Conservation (phyloP, 345 rosid genomes). For the Acer campestre region DNA sequence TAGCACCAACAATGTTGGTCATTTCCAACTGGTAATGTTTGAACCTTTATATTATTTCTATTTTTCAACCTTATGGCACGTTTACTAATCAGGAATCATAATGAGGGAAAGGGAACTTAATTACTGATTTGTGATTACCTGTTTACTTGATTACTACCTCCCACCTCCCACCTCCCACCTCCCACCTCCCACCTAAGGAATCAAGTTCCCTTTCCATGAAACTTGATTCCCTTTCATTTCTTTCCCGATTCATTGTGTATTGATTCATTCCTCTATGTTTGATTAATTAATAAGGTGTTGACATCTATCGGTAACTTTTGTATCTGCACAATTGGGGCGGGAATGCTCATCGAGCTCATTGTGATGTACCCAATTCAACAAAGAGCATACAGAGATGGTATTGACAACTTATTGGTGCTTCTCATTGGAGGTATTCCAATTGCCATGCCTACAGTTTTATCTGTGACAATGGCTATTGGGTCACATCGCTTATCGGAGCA, state of each 20-base stretch:
- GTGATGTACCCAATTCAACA: conserved; percentile 80
- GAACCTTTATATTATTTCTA: not conserved
- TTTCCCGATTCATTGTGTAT: not conserved
- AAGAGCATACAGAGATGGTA: conserved; percentile 76
- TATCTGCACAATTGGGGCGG: conserved; percentile 83
- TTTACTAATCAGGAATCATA: no score
- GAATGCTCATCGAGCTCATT: conserved; percentile 74
- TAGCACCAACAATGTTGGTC: conserved; percentile 91
- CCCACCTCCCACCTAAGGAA: no score
- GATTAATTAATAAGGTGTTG: conserved; percentile 51
- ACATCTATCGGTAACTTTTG: conserved; percentile 97
- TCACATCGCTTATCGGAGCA: conserved; percentile 86
- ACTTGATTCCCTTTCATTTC: no score
- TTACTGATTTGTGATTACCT: no score
- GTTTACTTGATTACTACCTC: no score
- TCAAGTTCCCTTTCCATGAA: no score
- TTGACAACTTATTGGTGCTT: conserved; percentile 92
- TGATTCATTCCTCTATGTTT: not conserved
- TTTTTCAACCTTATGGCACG: not conserved
- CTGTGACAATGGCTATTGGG: conserved; percentile 98
- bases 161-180: no score
- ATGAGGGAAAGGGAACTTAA: no score
- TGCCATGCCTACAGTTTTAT: conserved; percentile 96
- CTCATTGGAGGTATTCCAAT: conserved; percentile 98
- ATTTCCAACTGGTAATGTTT: conserved; percentile 74